Percentiles rank a stretch among this genome's conserved stretches.
Evolutionary conservation across 2,329 filamentous ascomycete species (phyloP).

Genomic region (Ophiostoma himal-ulmi): DNA sequence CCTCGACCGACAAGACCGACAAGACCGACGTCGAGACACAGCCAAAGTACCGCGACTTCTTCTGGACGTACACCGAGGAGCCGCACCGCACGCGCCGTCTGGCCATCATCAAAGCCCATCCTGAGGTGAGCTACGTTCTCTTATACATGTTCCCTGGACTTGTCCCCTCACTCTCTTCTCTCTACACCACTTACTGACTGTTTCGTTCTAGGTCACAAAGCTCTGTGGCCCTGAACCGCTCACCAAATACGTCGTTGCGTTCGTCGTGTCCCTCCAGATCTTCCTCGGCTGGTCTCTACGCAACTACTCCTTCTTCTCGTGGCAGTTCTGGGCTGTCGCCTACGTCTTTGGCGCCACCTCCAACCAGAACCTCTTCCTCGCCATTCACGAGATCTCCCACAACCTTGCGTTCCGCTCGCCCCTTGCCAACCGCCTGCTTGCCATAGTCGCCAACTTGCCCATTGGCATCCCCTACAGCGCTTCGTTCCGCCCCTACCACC

Average conservation of each 20-base stretch:
- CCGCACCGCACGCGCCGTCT: constrained; percentile 85
- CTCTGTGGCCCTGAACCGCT: constrained; percentile 93
- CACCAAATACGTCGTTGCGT: constrained; percentile 85
- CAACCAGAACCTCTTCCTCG: constrained; percentile 97
- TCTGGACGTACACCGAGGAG: constrained; percentile 99
- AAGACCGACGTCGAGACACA: constrained; percentile 30
- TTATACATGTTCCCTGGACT: background rate
- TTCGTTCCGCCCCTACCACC: constrained; percentile 86
- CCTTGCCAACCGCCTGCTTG: constrained; percentile 74
- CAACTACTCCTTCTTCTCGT: constrained; percentile 72
- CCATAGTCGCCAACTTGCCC: constrained; percentile 89
- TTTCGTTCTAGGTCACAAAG: constrained; percentile 68
- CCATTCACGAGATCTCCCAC: constrained; percentile 98
- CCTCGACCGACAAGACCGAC: background rate
- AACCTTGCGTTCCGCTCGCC: constrained; percentile 87
- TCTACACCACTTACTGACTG: background rate
- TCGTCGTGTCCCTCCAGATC: constrained; percentile 78
- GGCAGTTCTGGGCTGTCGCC: constrained; percentile 76
- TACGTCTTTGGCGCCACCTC: constrained; percentile 91
- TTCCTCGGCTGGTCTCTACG: constrained; percentile 70
- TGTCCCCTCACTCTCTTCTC: background rate
- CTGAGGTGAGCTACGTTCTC: constrained; percentile 57
- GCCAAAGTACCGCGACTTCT: constrained; percentile 61
- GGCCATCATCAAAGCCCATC: constrained; percentile 96
- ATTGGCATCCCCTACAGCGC: constrained; percentile 96